These are phyloP conservation scores for Trypanosoma melophagium DNA, from an alignment of 208 protist species.

Conservation along the genomic window DNA sequence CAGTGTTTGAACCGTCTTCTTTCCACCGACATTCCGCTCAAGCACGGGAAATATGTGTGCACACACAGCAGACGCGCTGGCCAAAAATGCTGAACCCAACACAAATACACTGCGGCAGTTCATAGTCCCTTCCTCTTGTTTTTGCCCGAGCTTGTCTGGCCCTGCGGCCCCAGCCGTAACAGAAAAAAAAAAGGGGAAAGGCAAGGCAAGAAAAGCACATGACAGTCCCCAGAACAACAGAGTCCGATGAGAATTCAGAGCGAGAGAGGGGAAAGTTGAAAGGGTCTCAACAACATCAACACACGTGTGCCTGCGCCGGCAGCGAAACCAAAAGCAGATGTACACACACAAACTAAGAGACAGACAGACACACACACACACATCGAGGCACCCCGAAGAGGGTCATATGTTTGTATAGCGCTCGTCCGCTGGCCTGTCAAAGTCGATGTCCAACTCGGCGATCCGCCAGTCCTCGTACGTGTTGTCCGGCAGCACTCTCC, in stretches of 20 bases:
- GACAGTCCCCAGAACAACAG: too few species aligned
- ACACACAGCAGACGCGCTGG: not conserved
- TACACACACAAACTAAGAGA: too few species aligned
- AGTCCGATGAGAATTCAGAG: too few species aligned
- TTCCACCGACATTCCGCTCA: not conserved
- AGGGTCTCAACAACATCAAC: too few species aligned
- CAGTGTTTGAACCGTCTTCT: not conserved
- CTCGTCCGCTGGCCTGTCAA: slow-evolving; percentile 81
- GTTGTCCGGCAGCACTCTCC: slow-evolving; percentile 94
- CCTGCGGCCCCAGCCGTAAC: too few species aligned
- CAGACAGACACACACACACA: too few species aligned
- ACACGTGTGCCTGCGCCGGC: too few species aligned
- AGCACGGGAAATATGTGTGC: slow-evolving; percentile 1
- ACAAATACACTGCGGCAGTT: not conserved
- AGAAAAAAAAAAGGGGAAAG: not conserved
- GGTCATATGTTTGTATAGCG: slow-evolving; percentile 80
- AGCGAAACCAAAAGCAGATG: too few species aligned
- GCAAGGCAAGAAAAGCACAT: too few species aligned
- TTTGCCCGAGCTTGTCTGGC: too few species aligned
- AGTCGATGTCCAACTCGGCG: slow-evolving; percentile 84
- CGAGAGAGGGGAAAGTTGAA: too few species aligned
- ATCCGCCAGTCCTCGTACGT: slow-evolving; percentile 93
- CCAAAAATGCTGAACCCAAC: not conserved
- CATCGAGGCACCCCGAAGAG: too few species aligned
- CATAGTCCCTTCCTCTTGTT: slow-evolving; percentile 2